phyloP scores from a whole-genome alignment of 177 flowering plant genomes.

The Tripterygium wilfordii region DNA sequence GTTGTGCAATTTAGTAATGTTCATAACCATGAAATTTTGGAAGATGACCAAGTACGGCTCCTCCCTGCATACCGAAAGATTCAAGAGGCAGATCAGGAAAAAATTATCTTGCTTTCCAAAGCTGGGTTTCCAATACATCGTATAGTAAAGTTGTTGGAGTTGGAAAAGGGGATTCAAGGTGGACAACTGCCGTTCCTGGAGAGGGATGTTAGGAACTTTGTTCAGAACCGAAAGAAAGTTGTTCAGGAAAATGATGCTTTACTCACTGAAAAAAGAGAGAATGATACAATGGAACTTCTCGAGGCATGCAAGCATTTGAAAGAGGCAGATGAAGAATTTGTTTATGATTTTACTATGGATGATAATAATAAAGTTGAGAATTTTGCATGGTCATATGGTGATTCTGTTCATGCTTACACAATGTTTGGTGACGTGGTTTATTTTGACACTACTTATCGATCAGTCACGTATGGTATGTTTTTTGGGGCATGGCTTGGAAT shows the following conservation, averaged over 20 bases:
- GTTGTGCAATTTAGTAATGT: conserved; percentile 57
- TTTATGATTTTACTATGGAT: conserved; percentile 39
- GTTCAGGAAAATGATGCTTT: conserved; percentile 50
- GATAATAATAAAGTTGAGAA: conserved; percentile 48
- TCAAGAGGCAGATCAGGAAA: conserved; percentile 54
- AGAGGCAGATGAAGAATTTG: conserved; percentile 39
- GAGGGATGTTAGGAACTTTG: conserved; percentile 56
- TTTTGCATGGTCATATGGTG: conserved; percentile 52
- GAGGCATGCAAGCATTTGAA: conserved; percentile 40
- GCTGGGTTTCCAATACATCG: conserved; percentile 64
- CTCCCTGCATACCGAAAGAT: conserved; percentile 64
- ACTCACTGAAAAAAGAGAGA: conserved; percentile 40
- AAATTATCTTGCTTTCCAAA: conserved; percentile 53
- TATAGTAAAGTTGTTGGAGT: conserved; percentile 50
- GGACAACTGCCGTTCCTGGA: conserved; percentile 54
- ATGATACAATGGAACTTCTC: conserved; percentile 46
- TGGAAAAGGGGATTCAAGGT: conserved; percentile 52
- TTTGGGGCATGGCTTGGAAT: conserved; percentile 59
- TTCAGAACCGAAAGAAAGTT: conserved; percentile 41
- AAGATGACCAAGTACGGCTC: conserved; percentile 62
- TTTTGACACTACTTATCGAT: conserved; percentile 44
- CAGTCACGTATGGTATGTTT: conserved; percentile 45
- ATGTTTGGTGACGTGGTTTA: conserved; percentile 48
- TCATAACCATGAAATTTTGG: conserved; percentile 62
- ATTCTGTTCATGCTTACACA: conserved; percentile 30